Percentiles rank a stretch among this genome's conserved stretches.
Evolutionary conservation across 1,284 basidiomycete genomes (phyloP).

Genomic region (Moniliophthora roreri): DNA sequence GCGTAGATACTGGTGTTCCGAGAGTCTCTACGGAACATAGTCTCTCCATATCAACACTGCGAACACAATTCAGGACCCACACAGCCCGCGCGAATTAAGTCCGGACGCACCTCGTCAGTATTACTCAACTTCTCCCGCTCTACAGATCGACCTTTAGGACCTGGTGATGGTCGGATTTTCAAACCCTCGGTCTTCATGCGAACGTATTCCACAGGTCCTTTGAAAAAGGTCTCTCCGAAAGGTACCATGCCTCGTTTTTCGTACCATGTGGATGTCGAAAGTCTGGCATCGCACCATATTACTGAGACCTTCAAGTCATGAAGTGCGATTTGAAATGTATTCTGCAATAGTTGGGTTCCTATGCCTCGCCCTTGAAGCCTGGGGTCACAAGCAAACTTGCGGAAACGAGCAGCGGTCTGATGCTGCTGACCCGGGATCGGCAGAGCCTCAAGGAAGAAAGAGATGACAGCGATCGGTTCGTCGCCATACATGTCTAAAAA

Average conservation of each 20-base stretch:
- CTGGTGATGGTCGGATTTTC: too few species aligned
- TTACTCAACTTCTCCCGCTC: too few species aligned
- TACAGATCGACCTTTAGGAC: too few species aligned
- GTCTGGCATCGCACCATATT: slow-evolving; percentile 60
- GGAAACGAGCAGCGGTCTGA: slow-evolving; percentile 43
- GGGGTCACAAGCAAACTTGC: slow-evolving; percentile 59
- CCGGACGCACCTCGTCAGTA: too few species aligned
- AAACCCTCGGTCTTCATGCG: slow-evolving; percentile 40
- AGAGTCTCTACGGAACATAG: too few species aligned
- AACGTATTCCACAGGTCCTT: slow-evolving; percentile 52
- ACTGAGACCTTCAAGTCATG: slow-evolving; percentile 35
- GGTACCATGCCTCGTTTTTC: slow-evolving; percentile 46
- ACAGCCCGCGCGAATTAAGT: too few species aligned
- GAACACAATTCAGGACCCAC: too few species aligned
- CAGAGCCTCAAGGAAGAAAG: slow-evolving; percentile 48
- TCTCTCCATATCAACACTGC: too few species aligned
- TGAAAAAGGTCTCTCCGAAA: slow-evolving; percentile 52
- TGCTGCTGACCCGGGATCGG: slow-evolving; percentile 30
- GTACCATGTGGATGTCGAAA: slow-evolving; percentile 49
- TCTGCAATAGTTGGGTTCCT: slow-evolving; percentile 45
- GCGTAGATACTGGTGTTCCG: too few species aligned
- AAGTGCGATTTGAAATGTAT: slow-evolving; percentile 38
- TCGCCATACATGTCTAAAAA: slow-evolving; percentile 32
- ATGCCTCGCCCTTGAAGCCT: slow-evolving; percentile 49
- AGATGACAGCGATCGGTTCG: slow-evolving; percentile 50